A percentile compares a stretch with the other conserved stretches of the same genome.
These are phyloP conservation scores for Kodamaea hsintzibuensis DNA, from an alignment of 805 yeast genomes.

Conservation along the genomic window DNA sequence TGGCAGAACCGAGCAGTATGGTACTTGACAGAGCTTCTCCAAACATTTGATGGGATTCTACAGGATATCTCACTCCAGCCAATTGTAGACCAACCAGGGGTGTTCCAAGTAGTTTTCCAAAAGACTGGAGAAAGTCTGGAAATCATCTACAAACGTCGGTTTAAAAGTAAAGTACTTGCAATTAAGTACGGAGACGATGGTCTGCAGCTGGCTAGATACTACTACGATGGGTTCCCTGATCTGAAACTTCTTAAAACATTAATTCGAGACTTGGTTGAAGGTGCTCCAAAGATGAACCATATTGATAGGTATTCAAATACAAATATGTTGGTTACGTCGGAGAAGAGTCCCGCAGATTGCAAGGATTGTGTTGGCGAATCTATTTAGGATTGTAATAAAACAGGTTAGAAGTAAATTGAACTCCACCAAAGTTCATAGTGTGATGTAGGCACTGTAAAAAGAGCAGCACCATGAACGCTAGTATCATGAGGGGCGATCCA, in stretches of 20 bases:
- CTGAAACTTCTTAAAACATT: constrained; percentile 72
- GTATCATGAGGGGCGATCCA: neutral
- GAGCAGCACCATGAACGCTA: neutral
- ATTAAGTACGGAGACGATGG: constrained; percentile 19
- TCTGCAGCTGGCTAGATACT: constrained; percentile 27
- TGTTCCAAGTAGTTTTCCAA: constrained; percentile 15
- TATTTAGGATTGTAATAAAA: neutral
- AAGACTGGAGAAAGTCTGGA: constrained; percentile 10
- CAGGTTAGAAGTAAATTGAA: constrained; percentile 2
- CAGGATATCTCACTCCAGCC: constrained; percentile 27
- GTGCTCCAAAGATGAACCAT: constrained; percentile 59
- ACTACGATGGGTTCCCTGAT: constrained; percentile 81
- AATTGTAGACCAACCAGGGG: constrained; percentile 23
- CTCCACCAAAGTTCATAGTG: neutral
- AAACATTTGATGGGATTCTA: constrained; percentile 70
- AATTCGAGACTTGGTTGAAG: constrained; percentile 60
- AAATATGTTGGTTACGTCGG: constrained; percentile 2
- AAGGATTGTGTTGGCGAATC: constrained; percentile 3
- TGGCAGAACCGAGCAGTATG: constrained; percentile 90
- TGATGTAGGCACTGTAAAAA: neutral
- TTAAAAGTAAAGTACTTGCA: constrained; percentile 36
- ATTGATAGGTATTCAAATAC: constrained; percentile 41
- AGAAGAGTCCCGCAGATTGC: neutral
- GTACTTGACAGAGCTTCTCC: constrained; percentile 83
- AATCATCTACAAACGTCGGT: constrained; percentile 56